A percentile compares a stretch with the other conserved stretches of the same genome.
These are phyloP conservation scores for Cynanchum wilfordii DNA, from an alignment of 257 asterid genomes.

Conservation along the genomic window DNA sequence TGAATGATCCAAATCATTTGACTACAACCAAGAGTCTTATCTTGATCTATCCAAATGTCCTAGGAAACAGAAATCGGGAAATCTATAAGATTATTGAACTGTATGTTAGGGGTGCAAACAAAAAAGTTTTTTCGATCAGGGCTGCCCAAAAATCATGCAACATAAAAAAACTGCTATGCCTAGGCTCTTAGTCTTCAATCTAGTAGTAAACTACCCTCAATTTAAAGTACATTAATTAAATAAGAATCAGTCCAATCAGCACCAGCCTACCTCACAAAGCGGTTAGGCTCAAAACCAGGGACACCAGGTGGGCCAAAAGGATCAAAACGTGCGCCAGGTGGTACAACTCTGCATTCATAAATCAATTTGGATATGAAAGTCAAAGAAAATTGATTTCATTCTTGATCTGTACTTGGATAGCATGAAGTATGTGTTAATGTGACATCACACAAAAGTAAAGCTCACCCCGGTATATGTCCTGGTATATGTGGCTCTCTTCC, in stretches of 20 bases:
- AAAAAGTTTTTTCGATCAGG: no score
- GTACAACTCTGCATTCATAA: slow-evolving; percentile 46
- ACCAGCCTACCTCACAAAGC: slow-evolving; percentile 52
- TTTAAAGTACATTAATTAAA: neutral
- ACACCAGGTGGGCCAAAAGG: slow-evolving; percentile 86
- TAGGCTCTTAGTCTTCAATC: neutral
- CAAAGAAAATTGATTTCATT: neutral
- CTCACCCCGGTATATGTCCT: slow-evolving; percentile 49
- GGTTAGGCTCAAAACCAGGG: slow-evolving; percentile 83
- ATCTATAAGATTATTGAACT: neutral
- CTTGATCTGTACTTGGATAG: neutral
- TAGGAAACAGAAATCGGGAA: neutral
- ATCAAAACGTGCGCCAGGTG: slow-evolving; percentile 92
- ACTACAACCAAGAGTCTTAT: neutral
- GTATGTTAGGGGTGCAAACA: no score
- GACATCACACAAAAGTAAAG: neutral
- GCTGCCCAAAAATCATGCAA: neutral
- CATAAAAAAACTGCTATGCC: neutral
- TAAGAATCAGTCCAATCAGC: neutral
- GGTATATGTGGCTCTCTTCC: slow-evolving; percentile 44
- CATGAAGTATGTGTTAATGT: neutral
- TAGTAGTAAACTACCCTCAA: no score
- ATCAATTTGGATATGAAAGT: neutral
- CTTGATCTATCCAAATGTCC: neutral
- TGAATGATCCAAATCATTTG: neutral